These are phyloP conservation scores for Alternaria alternata DNA, from an alignment of 2,329 filamentous ascomycete genomes.

Conservation along the genomic window DNA sequence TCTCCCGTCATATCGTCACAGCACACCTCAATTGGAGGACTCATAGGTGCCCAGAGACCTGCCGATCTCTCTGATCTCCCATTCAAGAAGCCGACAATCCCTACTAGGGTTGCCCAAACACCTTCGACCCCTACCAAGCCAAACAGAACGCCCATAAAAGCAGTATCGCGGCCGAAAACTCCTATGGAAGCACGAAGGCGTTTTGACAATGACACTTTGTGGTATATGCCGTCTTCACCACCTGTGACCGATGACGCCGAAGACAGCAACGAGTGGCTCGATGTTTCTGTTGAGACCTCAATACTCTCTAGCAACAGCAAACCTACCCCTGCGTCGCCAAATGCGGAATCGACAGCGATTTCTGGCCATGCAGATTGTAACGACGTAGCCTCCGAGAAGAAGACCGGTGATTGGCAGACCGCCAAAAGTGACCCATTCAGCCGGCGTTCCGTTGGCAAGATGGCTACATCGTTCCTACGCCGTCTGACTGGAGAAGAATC, in stretches of 20 bases:
- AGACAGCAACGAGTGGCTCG: slow-evolving; percentile 6
- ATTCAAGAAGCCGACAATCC: slow-evolving; percentile 30
- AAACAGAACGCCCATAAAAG: slow-evolving; percentile 6
- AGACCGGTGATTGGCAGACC: slow-evolving; percentile 35
- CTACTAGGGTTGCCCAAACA: slow-evolving; percentile 11
- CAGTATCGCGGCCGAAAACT: slow-evolving; percentile 13
- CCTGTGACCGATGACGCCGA: slow-evolving; percentile 10
- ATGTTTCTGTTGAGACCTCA: slow-evolving; percentile 18
- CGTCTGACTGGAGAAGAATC: slow-evolving; percentile 33
- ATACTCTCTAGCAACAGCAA: slow-evolving; percentile 54
- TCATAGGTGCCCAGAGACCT: slow-evolving; percentile 19
- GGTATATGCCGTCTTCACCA: slow-evolving; percentile 24
- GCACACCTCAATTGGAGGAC: slow-evolving; percentile 22
- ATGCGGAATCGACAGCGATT: slow-evolving; percentile 50
- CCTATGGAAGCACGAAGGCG: slow-evolving; percentile 10
- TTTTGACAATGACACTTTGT: slow-evolving; percentile 2
- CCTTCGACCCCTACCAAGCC: slow-evolving; percentile 27
- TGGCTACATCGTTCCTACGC: slow-evolving; percentile 34
- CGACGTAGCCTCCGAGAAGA: slow-evolving; percentile 41
- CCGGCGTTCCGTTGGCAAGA: slow-evolving; percentile 14
- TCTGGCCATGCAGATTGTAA: slow-evolving; percentile 46
- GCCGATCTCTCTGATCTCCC: slow-evolving; percentile 1
- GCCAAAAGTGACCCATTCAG: slow-evolving; percentile 42
- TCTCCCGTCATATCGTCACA: slow-evolving; percentile 10
- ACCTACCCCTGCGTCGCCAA: slow-evolving; percentile 53